Evolutionary conservation across 768 basidiomycete species (phyloP), one percentile per base, ranked within the genome.

Genomic region (Leccinum subtestaceum): DNA sequence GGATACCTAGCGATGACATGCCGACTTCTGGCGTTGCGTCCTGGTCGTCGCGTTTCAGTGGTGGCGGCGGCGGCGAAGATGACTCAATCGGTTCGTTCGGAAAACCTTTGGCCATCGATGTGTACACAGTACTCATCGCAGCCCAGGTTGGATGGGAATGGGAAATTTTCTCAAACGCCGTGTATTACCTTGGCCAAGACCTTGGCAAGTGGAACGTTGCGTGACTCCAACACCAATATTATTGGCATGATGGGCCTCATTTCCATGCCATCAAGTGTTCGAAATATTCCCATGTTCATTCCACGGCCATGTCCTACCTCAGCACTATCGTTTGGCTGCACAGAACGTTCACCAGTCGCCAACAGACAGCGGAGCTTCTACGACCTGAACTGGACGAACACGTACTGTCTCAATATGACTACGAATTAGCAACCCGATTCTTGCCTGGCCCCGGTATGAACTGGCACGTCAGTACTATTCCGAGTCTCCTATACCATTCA

Each of bases 371-470:
- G 49, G 73, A 73, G 48, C 72, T 75, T 47, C 52, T 73, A 29
- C 67, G 62, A 5, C 72, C 72, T 10, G 72, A 73, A 47, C 55
- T 75, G 13, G 73, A 73, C 31, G 71, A 64, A 15, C 61, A 60
- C 4, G 56, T 69, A 27, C 50, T 73, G 17, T 63, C 72, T 19
- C 66, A 64, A 19, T 79, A 77, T 55, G 87, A 89, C 75, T 88
- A 81, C 68, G 77, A 86, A 0, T 69, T 80, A 11, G 81, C 86
- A 4, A 67, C 76, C 57, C 67, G 67, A 27, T 89, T 88, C 74
- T 70, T 85, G 27, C 80, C 85, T 38, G 79, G 78, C 40, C 64
- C 67, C 74, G 63, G 81, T 74, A 69, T 76, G 32, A 76, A 81
- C 60, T 76, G 73, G 61, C 76, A 78, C 57, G 77, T 81, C 52